Base-by-base conservation (phyloP, 192 early-diverging fungal genomes). In the Dispira parvispora region DNA sequence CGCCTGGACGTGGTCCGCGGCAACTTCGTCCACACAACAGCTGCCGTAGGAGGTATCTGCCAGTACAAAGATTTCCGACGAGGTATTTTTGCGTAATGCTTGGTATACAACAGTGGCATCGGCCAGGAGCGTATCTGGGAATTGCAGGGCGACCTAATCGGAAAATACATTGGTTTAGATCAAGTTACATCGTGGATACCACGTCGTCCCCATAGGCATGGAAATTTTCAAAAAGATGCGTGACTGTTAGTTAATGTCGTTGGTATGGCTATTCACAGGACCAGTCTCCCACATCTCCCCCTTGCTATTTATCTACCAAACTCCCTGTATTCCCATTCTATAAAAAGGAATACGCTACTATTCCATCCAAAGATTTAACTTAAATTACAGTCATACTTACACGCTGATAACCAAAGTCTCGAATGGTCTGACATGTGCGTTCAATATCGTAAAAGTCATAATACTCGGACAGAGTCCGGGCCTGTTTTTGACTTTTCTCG, bases 21-120 rank as follows among this genome's bases (percentile, higher is more conserved):
- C 94, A 1, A 99, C 86, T 65, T 94, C 91, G 69, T 99, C 96
- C 0, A 96, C 91, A 69, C 96, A 99, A 70, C 96, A 99, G 71
- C 89, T 53, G 66, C 96, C 96, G 66, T 91, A 95, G 16, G 94
- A 91, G 0, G 96, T 97, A 65, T 99, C 96, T 18, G 89, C 96
- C 38, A 99, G 71, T 26, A 96, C 78, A 68, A 83, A 95, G 46
- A 91, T 64, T 2, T 73, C 64, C 9, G 62, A 28, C 5, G 67
- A 68, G n/a, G 57, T 63, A 1, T 81, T 75, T 55, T 71, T 69
- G 20, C 74, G 52, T 57, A 96, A 70, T 43, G 69, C 47, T 3
- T 63, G 63, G 0, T 82, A 78, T 0, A 97, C 81, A 13, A 74
- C 62, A 2, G 84, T 80, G 0, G 93, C 78, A 62, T 87, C 80